These are phyloP conservation scores for Aspergillus amoenus DNA, from an alignment of 2,329 filamentous ascomycete species.

Conservation along the genomic window DNA sequence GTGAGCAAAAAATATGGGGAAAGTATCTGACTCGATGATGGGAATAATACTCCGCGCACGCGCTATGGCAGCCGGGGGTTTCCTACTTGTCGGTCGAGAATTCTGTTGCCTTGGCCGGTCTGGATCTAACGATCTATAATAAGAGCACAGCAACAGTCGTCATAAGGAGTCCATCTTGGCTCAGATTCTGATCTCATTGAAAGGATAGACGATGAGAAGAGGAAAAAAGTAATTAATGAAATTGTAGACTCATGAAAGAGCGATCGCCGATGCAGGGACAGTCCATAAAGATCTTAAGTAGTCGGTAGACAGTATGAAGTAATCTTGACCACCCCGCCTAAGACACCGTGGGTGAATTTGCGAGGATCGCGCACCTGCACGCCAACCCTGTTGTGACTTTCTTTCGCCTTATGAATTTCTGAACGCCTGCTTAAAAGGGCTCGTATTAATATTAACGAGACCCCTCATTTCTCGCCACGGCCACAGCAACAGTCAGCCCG, in stretches of 20 bases:
- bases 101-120: conserved; percentile 11
- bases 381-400: neutral
- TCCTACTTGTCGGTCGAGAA: conserved; percentile 6
- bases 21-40: neutral
- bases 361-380: neutral
- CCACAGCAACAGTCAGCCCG: neutral
- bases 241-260: no score
- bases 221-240: neutral
- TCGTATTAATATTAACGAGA: neutral
- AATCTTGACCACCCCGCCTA: neutral
- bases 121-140: conserved; percentile 8
- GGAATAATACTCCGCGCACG: neutral
- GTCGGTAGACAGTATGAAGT: neutral
- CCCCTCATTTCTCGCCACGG: conserved; percentile 4
- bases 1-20: neutral
- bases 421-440: no score
- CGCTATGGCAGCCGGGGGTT: neutral
- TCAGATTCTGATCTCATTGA: neutral
- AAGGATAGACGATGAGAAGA: neutral
- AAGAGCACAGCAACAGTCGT: conserved; percentile 4
- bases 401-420: neutral
- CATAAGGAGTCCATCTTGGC: conserved; percentile 1
- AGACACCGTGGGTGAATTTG: neutral
- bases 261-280: no score
- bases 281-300: no score